Conservation (phyloP, 345 rosid species). For the Noccaea bulbosa region DNA sequence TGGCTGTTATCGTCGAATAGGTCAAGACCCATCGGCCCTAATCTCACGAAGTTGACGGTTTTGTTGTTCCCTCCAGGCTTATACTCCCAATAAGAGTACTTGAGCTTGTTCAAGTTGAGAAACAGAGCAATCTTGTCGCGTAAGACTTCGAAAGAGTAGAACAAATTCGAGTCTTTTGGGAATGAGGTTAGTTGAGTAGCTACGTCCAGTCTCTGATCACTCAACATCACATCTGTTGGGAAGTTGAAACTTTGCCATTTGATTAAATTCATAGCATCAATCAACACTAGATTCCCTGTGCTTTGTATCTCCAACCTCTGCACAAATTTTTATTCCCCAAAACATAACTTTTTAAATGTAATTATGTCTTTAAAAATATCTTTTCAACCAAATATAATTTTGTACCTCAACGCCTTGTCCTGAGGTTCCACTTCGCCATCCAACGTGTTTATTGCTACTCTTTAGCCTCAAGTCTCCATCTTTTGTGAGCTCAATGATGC, state of each 20-base stretch:
- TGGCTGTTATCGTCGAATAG: conserved; percentile 58
- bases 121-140: conserved; percentile 63
- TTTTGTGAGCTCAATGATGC: conserved; percentile 63
- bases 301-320: conserved; percentile 73
- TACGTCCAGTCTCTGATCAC: conserved; percentile 79
- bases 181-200: conserved; percentile 89
- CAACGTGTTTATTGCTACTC: conserved; percentile 55
- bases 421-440: conserved; percentile 86
- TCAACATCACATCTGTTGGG: conserved; percentile 81
- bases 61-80: conserved; percentile 68
- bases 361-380: background rate
- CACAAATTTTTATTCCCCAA: conserved; percentile 38
- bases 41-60: conserved; percentile 56
- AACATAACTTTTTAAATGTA: conserved; percentile 9
- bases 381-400: background rate
- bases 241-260: conserved; percentile 98
- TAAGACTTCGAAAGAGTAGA: conserved; percentile 75
- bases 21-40: conserved; percentile 61
- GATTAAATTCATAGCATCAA: conserved; percentile 55
- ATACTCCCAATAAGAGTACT: conserved; percentile 91
- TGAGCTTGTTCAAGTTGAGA: conserved; percentile 59
- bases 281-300: conserved; percentile 74
- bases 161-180: conserved; percentile 56
- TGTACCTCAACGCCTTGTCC: conserved; percentile 90
- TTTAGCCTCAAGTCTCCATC: conserved; percentile 77